These are phyloP conservation scores for Thelephora aurantiotincta DNA, from an alignment of 768 basidiomycete species.

Conservation along the genomic window DNA sequence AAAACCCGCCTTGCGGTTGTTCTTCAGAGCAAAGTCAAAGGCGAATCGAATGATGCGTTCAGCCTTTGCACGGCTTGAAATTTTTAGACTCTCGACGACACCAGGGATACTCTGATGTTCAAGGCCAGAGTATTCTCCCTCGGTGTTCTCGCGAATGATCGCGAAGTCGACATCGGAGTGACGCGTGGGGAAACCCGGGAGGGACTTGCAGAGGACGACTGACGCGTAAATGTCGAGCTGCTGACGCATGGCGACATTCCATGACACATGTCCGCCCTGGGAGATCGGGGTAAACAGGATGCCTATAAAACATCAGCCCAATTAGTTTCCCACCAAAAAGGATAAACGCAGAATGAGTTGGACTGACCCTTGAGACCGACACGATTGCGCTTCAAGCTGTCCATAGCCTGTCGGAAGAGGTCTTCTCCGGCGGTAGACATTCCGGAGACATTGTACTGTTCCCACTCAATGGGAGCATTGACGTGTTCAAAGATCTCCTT, in stretches of 20 bases:
- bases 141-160: constrained; percentile 99
- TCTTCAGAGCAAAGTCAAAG: constrained; percentile 98
- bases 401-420: constrained; percentile 96
- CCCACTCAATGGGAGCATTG: constrained; percentile 98
- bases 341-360: not conserved
- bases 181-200: constrained; percentile 90
- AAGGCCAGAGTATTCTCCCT: constrained; percentile 97
- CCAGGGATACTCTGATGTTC: constrained; percentile 98
- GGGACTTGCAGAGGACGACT: constrained; percentile 94
- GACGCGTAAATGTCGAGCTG: constrained; percentile 99
- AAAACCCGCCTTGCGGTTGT: constrained; percentile 74
- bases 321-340: not conserved
- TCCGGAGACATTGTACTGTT: constrained; percentile 95
- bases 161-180: constrained; percentile 97
- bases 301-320: constrained; percentile 30
- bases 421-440: constrained; percentile 89
- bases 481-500: constrained; percentile 97
- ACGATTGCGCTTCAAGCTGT: constrained; percentile 91
- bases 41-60: constrained; percentile 96
- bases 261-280: constrained; percentile 91
- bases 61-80: constrained; percentile 88
- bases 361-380: constrained; percentile 90
- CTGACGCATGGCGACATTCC: constrained; percentile 99
- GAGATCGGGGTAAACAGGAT: constrained; percentile 98
- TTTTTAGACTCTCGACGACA: constrained; percentile 96